Base-by-base conservation (phyloP, 805 yeast genomes). In the Starmerella geochares region DNA sequence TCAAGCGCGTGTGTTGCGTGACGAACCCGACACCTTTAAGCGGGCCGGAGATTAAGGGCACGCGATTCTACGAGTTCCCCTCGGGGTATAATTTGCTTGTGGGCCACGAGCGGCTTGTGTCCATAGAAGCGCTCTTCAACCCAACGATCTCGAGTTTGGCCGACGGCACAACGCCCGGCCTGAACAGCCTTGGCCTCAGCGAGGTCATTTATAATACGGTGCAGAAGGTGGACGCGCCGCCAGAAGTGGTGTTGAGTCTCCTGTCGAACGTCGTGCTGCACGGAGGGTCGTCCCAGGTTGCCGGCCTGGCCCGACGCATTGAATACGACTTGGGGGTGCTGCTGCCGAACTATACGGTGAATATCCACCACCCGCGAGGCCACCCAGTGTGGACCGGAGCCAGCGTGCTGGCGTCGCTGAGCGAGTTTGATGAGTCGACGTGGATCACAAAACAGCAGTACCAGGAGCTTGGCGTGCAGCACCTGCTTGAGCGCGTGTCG, bases 351-450 rank as follows among this genome's bases (percentile, higher is more conserved):
- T 16, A 29, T 16, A 20, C 29, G n/a, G 48, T 53, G 40, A 20
- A 31, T 24, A 38, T 54, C 23, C 71, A 86, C 57, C 86, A 86
- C 63, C 78, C 86, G 39, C 73, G 95, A 62, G 77, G 77, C 54
- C 81, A 77, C 62, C 86, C 86, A 52, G 74, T 87, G 13, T 88
- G 96, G 95, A 75, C 88, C 40, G 96, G 96, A 43, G 96, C 95
- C 3, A 81, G 90, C 57, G 86, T 88, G 29, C 70, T 88, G 51
- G 80, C 94, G 7, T 81, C 92, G 52, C 72, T 88, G 58, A 95
- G 95, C 35, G 84, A 95, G 10, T 87, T 86, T 72, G 96, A 88
- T 65, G 95, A 86, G 66, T 46, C 52, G 11, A 83, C 87, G 68
- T 88, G 96, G 95, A 94, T 87, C 16, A 83, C 88, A 39, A 81